Percentiles rank a stretch among this genome's conserved stretches.
Evolutionary conservation across 495 filamentous ascomycete species (phyloP).

Genomic region (Cudoniella acicularis): DNA sequence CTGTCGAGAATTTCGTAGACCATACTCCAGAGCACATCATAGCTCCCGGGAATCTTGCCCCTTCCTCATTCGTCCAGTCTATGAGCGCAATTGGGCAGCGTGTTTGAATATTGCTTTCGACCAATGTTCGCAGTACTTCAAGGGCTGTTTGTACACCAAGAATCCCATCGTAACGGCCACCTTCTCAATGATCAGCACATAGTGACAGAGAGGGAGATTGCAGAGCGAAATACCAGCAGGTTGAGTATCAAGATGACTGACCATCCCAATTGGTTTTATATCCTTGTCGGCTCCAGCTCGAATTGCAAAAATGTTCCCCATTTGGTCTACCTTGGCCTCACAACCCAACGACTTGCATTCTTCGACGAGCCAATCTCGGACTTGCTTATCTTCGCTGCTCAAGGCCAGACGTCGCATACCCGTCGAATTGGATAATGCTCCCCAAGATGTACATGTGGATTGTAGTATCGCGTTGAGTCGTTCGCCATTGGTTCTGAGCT

Average conservation of each 20-base stretch:
- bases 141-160: conserved; percentile 67
- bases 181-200: not conserved
- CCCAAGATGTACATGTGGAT: conserved; percentile 53
- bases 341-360: conserved; percentile 61
- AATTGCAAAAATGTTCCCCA: conserved; percentile 72
- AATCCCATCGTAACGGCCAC: conserved; percentile 73
- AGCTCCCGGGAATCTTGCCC: conserved; percentile 73
- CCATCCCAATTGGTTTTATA: conserved; percentile 54
- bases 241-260: conserved; percentile 75
- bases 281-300: conserved; percentile 45
- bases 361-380: conserved; percentile 69
- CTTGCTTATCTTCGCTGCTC: conserved; percentile 64
- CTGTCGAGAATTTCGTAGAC: conserved; percentile 53
- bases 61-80: conserved; percentile 77
- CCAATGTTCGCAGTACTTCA: conserved; percentile 63
- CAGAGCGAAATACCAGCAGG: conserved; percentile 47
- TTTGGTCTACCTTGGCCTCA: conserved; percentile 38
- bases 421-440: conserved; percentile 13
- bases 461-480: conserved; percentile 60
- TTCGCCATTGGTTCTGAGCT: conserved; percentile 52
- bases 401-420: conserved; percentile 51
- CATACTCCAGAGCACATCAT: conserved; percentile 76
- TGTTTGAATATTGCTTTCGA: conserved; percentile 63
- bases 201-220: not conserved
- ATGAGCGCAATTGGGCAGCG: conserved; percentile 67